phyloP scores from a whole-genome alignment of 2,329 filamentous ascomycete species.

The Fusarium palustre region DNA sequence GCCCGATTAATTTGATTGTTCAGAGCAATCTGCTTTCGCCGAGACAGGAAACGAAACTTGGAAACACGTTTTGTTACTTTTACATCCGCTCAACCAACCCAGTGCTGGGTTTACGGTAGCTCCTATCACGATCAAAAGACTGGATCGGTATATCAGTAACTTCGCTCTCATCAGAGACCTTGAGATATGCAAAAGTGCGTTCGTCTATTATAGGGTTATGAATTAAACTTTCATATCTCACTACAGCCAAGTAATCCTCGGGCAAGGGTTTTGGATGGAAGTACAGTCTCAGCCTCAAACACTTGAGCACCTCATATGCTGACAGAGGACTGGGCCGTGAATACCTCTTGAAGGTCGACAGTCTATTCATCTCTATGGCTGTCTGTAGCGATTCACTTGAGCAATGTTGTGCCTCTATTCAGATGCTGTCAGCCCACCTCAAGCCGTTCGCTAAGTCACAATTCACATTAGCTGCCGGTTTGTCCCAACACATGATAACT shows the following conservation, averaged over 20 bases:
- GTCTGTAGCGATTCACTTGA: not conserved
- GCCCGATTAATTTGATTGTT: not conserved
- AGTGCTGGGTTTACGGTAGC: no score
- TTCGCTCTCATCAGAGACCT: not conserved
- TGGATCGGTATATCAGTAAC: not conserved
- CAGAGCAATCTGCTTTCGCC: not conserved
- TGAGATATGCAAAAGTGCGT: not conserved
- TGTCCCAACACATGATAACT: not conserved
- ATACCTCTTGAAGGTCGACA: not conserved
- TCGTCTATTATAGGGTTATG: not conserved
- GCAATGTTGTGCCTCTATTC: constrained; percentile 7
- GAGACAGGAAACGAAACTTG: not conserved
- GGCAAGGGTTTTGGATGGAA: not conserved
- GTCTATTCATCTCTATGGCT: not conserved
- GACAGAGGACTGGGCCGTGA: not conserved
- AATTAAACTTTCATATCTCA: not conserved
- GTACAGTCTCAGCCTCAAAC: constrained; percentile 31
- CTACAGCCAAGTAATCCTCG: not conserved
- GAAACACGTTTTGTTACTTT: not conserved
- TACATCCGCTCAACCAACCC: not conserved
- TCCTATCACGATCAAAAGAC: not conserved
- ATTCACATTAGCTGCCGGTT: constrained; percentile 27
- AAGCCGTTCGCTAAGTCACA: not conserved
- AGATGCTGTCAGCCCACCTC: constrained; percentile 3
- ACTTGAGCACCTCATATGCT: not conserved